Conservation (phyloP, 2,329 filamentous ascomycete genomes). For the Parastagonospora avenae region DNA sequence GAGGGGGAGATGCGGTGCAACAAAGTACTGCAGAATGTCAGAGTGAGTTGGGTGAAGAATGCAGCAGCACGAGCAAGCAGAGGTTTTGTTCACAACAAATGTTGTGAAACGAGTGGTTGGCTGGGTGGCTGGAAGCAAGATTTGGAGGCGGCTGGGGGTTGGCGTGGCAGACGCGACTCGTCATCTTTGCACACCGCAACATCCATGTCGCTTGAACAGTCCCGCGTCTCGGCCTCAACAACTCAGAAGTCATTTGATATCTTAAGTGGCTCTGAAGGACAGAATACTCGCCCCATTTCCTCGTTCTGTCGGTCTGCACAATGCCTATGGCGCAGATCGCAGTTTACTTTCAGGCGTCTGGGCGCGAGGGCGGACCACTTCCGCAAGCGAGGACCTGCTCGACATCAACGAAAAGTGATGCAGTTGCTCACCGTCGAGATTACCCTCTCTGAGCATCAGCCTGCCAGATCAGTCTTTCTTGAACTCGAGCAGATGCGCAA, state of each 20-base stretch:
- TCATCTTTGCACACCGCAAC: constrained; percentile 31
- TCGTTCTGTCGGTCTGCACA: too few relatives aligned
- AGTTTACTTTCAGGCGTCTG: too few relatives aligned
- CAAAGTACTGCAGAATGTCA: constrained; percentile 10
- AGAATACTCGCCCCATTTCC: too few relatives aligned
- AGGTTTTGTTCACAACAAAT: constrained; percentile 17
- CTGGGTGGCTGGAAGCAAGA: constrained; percentile 22
- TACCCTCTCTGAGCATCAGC: too few relatives aligned
- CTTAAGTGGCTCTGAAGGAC: too few relatives aligned
- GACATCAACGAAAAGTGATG: too few relatives aligned
- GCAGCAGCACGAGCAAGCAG: constrained; percentile 18
- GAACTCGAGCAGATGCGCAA: constrained; percentile 18
- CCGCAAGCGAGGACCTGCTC: too few relatives aligned
- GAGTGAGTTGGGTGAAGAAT: constrained; percentile 4
- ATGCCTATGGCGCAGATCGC: too few relatives aligned
- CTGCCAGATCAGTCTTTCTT: too few relatives aligned
- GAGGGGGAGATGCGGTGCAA: constrained; percentile 16
- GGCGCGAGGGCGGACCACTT: too few relatives aligned
- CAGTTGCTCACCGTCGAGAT: too few relatives aligned
- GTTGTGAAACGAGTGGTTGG: constrained; percentile 21
- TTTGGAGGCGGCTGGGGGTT: constrained; percentile 26
- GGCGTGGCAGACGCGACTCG: constrained; percentile 12
- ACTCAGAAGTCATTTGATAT: too few relatives aligned
- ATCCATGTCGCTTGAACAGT: constrained; percentile 11
- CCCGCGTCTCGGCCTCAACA: neutral